A percentile compares a stretch with the other conserved stretches of the same genome.
Conservation (phyloP, 1,139 yeast species). For the Geotrichum carabidarum region DNA sequence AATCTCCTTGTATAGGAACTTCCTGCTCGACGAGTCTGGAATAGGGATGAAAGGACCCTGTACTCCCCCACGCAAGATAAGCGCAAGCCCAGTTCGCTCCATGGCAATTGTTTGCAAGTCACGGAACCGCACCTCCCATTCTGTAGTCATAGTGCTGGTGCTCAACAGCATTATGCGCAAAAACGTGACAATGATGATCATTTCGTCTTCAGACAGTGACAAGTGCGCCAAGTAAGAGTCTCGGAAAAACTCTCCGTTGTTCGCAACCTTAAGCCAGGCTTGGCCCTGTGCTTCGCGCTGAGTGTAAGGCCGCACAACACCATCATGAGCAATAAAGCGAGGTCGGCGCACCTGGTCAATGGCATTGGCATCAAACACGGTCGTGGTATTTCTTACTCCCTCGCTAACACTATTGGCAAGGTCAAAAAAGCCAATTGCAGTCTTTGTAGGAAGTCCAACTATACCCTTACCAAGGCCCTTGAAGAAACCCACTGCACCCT, state of each 20-base stretch:
- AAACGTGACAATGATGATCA: conserved; percentile 71
- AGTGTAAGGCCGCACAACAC: conserved; percentile 68
- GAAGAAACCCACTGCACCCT: conserved; percentile 87
- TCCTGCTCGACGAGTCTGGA: conserved; percentile 59
- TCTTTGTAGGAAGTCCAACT: conserved; percentile 90
- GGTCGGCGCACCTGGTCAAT: conserved; percentile 80
- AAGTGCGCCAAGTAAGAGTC: conserved; percentile 85
- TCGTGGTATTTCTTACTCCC: conserved; percentile 88
- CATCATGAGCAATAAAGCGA: conserved; percentile 63
- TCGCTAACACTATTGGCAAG: conserved; percentile 89
- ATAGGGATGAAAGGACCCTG: conserved; percentile 78
- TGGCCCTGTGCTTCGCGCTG: conserved; percentile 91
- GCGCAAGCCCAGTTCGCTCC: conserved; percentile 73
- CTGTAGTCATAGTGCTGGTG: conserved; percentile 53
- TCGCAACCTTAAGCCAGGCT: conserved; percentile 77
- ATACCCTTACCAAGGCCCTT: conserved; percentile 93
- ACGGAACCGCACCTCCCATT: conserved; percentile 63
- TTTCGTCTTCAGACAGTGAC: conserved; percentile 67
- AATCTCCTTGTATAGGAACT: conserved; percentile 65
- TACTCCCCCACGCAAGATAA: conserved; percentile 54
- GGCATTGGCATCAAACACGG: conserved; percentile 78
- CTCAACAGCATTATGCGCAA: conserved; percentile 64
- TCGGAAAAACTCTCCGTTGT: conserved; percentile 68
- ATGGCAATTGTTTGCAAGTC: conserved; percentile 63
- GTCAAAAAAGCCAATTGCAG: conserved; percentile 92